Base-by-base conservation (phyloP, 345 rosid species). In the Cardamine chenopodiifolia region DNA sequence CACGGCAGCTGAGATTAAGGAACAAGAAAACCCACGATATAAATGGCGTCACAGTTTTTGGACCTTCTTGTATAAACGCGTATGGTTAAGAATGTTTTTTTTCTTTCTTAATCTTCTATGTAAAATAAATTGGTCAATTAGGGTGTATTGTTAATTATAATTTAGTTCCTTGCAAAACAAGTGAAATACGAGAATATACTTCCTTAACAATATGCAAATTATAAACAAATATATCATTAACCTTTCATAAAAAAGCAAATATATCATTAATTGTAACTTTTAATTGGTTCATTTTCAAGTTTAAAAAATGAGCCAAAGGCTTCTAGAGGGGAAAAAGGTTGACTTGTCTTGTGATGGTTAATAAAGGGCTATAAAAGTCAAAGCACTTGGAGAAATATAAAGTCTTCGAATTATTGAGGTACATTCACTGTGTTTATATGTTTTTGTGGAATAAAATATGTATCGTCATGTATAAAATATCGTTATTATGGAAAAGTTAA, bases 1-100 rank as follows among this genome's bases (percentile, higher is more conserved):
- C 53, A 71, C 72, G 81, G 81, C 81, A 77, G 81, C 77, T 77
- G 62, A 71, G 81, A 77, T 71, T 66, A 39, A 28, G 76, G 76
- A 77, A 77, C 68, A 77, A 70, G 71, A 71, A 71, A 65, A 19
- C 62, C 72, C 68, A 60, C 77, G 49, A 62, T 42, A 49, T 26
- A 13, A 70, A 34, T 72, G 80, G 65, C 83, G 77, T 83, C 88
- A 83, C 69, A 66, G 39, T 60, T 22, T 70, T 71, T 58, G 78
- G 79, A 72, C 50, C 61, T 74, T 79, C 17, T 55, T 44, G 78
- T 65, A 49, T 76, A 71, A 62, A 63, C 80, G 20, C 68, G 75
- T 45, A 45, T 45, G 50, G 20, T 45, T 45, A 17, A 45, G 20
- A 45, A 17, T 45, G 50, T 45, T 45, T 34, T 45, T n/a, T 70